A percentile compares a stretch with the other conserved stretches of the same genome.
phyloP scores from a whole-genome alignment of 805 yeast genomes.

The Yarrowia sp. region DNA sequence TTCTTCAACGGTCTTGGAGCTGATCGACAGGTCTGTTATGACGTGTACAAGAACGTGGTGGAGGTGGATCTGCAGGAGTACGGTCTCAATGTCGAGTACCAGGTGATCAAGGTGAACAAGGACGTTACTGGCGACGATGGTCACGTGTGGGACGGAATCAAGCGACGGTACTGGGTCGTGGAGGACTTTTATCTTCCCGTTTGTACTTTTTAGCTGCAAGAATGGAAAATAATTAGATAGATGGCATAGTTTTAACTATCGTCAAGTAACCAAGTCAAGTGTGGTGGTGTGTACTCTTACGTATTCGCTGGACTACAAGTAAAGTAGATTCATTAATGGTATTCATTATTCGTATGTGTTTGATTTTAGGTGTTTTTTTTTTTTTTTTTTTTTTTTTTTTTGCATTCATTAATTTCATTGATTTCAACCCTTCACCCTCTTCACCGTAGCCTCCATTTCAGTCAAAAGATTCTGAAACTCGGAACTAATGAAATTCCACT shows the following conservation, averaged over 20 bases:
- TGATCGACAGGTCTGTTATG: constrained; percentile 74
- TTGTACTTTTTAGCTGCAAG: constrained; percentile 38
- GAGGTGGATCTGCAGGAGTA: constrained; percentile 79
- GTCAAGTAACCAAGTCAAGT: too few relatives aligned
- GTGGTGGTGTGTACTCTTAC: too few relatives aligned
- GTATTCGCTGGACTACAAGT: too few relatives aligned
- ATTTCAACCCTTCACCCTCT: not conserved
- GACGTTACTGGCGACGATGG: constrained; percentile 40
- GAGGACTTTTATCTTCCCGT: constrained; percentile 48
- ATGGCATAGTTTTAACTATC: too few relatives aligned
- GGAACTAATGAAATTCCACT: not conserved
- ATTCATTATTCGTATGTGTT: too few relatives aligned
- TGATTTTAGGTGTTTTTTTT: too few relatives aligned
- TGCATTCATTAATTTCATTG: too few relatives aligned
- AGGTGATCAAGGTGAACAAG: constrained; percentile 48
- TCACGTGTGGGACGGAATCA: constrained; percentile 52
- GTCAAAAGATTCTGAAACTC: constrained; percentile 7
- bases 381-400: too few relatives aligned
- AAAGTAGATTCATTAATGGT: too few relatives aligned
- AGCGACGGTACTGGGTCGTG: constrained; percentile 50
- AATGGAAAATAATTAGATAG: too few relatives aligned
- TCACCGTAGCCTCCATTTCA: not conserved
- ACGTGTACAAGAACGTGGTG: constrained; percentile 84
- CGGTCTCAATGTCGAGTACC: constrained; percentile 72
- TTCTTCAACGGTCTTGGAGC: constrained; percentile 93